Evolutionary conservation across 768 basidiomycete species (phyloP), one percentile per base, ranked within the genome.

Genomic region (Tylopilus subfusipes): DNA sequence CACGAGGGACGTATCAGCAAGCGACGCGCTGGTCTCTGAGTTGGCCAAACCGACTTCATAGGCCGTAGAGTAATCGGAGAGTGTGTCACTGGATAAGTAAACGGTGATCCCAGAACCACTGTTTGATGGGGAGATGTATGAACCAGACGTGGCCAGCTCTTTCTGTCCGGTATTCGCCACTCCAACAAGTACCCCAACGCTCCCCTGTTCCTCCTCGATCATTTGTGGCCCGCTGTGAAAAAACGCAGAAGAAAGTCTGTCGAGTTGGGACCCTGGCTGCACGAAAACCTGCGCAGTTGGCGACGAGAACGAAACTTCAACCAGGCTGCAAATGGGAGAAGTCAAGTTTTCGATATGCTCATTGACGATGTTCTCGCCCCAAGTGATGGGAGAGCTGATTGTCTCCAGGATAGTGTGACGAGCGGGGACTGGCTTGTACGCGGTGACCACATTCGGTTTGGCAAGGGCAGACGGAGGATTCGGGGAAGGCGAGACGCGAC

Each of bases 1-100:
- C 34, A 50, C 60, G 3, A 62, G 47, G 25, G 65, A 66, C 39
- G 63, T 56, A 25, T 48, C 29, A 14, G 33, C 27, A 24, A 39
- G 42, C 7, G 54, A 56, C 19, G 40, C 14, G 21, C 21, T 46
- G 13, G 22, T 31, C 25, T 47, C 56, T 22, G 54, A 56, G 24
- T 13, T 18, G 30, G 29, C 22, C 13, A 36, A 44, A 42, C 19
- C 16, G 5, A 7, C 16, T 12, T 14, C 50, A 38, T 25, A 39
- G 18, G 46, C 22, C 16, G 47, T 51, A 34, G 49, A 42, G 36
- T 19, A 22, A 13, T 51, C 49, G 13, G 45, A 56, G 36, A 52
- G 49, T 2, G 54, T 30, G 45, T 55, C 53, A 14, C 31, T 39
- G 39, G 62, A 56, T 5, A 55, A 50, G 52, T 44, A 58, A 25